phyloP scores from a whole-genome alignment of 257 asterid species.

The Paulownia fortunei region DNA sequence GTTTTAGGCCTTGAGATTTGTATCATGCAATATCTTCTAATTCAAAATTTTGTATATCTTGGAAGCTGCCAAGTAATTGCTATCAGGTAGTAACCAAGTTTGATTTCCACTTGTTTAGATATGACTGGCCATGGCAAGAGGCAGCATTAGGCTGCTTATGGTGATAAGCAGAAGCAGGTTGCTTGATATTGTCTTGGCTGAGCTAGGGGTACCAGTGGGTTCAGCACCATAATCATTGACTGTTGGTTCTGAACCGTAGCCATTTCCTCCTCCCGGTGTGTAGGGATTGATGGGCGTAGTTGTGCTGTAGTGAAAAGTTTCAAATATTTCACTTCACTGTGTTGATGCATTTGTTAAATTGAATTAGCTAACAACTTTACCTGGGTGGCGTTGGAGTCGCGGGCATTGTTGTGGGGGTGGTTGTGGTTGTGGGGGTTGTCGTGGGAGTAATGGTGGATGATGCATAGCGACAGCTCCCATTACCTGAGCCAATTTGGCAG shows the following conservation, averaged over 20 bases:
- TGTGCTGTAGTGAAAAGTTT: slow-evolving; percentile 49
- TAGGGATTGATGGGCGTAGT: slow-evolving; percentile 51
- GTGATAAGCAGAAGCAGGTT: slow-evolving; percentile 36
- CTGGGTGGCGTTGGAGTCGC: slow-evolving; percentile 49
- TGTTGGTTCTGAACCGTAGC: slow-evolving; percentile 33
- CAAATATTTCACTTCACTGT: slow-evolving; percentile 10
- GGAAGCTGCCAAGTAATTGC: slow-evolving; percentile 35
- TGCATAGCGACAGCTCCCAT: slow-evolving; percentile 62
- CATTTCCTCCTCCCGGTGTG: slow-evolving; percentile 48
- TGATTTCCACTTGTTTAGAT: slow-evolving; percentile 29
- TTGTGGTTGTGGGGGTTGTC: slow-evolving; percentile 12
- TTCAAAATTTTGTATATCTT: slow-evolving; percentile 39
- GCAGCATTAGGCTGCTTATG: slow-evolving; percentile 34
- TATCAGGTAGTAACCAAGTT: background rate
- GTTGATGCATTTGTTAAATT: background rate
- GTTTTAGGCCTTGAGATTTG: slow-evolving; percentile 39
- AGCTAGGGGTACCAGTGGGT: slow-evolving; percentile 68
- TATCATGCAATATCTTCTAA: slow-evolving; percentile 26
- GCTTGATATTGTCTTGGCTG: slow-evolving; percentile 44
- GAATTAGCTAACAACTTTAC: slow-evolving; percentile 37
- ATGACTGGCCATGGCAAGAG: slow-evolving; percentile 34
- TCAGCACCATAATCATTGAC: slow-evolving; percentile 55
- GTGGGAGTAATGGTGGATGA: slow-evolving; percentile 42
- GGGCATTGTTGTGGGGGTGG: slow-evolving; percentile 25
- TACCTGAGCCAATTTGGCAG: slow-evolving; percentile 48